These are phyloP conservation scores for Arabis alpina DNA, from an alignment of 345 rosid species.

Conservation along the genomic window DNA sequence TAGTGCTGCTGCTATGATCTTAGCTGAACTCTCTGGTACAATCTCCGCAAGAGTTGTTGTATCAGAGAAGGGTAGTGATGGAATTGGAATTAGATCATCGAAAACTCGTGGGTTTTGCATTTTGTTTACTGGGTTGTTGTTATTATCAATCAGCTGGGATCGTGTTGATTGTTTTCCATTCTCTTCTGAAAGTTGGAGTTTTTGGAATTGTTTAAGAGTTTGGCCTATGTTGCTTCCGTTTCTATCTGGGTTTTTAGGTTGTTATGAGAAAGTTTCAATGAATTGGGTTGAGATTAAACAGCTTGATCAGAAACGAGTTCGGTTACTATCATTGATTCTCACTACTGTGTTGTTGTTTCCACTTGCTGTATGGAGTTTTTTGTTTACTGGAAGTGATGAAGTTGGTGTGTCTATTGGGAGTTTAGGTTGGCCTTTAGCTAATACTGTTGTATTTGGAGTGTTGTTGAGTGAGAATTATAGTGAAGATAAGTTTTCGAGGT, in stretches of 20 bases:
- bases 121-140: constrained; percentile 64
- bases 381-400: constrained; percentile 51
- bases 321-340: constrained; percentile 69
- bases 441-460: constrained; percentile 89
- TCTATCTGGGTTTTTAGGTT: constrained; percentile 83
- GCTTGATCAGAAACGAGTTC: constrained; percentile 67
- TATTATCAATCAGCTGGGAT: constrained; percentile 90
- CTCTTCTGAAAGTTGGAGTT: constrained; percentile 51
- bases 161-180: constrained; percentile 82
- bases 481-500: constrained; percentile 61
- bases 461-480: constrained; percentile 74
- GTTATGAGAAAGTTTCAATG: constrained; percentile 79
- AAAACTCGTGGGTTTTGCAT: constrained; percentile 64
- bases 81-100: constrained; percentile 40
- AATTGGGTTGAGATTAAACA: constrained; percentile 65
- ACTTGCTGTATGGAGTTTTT: constrained; percentile 72
- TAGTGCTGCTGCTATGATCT: constrained; percentile 92
- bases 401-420: constrained; percentile 58
- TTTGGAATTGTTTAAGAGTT: constrained; percentile 62
- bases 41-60: constrained; percentile 66
- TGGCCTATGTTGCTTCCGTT: constrained; percentile 92
- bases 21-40: constrained; percentile 83
- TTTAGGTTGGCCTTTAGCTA: constrained; percentile 88
- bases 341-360: constrained; percentile 68
- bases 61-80: constrained; percentile 41